Conservation (phyloP, 176 grass and related monocot species). For the Ensete ventricosum region DNA sequence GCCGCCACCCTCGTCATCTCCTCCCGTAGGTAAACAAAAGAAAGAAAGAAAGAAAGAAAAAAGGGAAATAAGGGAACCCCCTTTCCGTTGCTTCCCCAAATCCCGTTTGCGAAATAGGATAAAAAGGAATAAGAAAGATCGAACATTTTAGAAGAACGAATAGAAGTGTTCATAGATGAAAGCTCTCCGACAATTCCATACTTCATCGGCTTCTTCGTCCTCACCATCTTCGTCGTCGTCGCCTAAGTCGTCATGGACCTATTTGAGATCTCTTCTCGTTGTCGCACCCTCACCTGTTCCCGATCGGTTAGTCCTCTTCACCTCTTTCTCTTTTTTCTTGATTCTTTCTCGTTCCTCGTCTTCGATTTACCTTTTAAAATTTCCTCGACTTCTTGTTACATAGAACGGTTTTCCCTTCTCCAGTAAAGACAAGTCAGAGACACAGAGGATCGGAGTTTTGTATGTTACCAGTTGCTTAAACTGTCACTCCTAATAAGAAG, state of each 20-base stretch:
- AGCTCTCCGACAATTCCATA: conserved; percentile 69
- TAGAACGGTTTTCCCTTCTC: not conserved
- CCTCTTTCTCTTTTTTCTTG: conserved; percentile 1
- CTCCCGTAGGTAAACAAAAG: conserved; percentile 28
- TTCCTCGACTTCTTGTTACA: conserved; percentile 11
- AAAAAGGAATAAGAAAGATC: not conserved
- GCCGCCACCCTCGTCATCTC: conserved; percentile 22
- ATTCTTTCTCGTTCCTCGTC: not conserved
- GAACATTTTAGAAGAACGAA: not conserved
- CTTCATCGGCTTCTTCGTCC: conserved; percentile 53
- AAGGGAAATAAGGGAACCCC: not conserved
- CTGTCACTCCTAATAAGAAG: too few species aligned
- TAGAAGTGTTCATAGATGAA: conserved; percentile 45
- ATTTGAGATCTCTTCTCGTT: conserved; percentile 77
- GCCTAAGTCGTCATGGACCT: conserved; percentile 76
- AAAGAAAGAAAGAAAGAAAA: not conserved
- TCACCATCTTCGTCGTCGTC: conserved; percentile 60
- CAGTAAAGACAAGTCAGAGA: not conserved
- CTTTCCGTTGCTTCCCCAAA: not conserved
- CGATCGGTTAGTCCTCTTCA: conserved; percentile 2
- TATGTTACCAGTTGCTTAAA: not conserved
- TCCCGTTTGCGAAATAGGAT: conserved; percentile 8
- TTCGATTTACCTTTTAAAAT: conserved; percentile 8
- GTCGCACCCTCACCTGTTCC: conserved; percentile 35
- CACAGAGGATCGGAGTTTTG: not conserved